A percentile compares a stretch with the other conserved stretches of the same genome.
Conservation (phyloP, 2,329 filamentous ascomycete species). For the Chrysosporium keratinophilum region DNA sequence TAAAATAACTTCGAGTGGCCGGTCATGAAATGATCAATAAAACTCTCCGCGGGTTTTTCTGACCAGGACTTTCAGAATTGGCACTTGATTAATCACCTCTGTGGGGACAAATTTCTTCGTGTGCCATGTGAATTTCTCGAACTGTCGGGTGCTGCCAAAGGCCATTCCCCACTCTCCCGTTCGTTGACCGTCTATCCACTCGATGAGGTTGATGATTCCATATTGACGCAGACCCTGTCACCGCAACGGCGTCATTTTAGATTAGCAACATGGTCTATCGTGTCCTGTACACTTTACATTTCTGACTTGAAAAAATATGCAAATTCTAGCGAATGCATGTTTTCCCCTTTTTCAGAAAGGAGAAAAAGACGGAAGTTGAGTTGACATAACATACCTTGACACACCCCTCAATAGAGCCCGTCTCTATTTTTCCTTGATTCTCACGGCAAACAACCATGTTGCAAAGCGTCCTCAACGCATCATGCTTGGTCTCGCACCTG, state of each 20-base stretch:
- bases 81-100: neutral
- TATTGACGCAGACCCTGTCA: neutral
- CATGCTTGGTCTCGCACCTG: neutral
- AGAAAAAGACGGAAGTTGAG: neutral
- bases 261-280: too few relatives aligned
- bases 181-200: slow-evolving; percentile 8
- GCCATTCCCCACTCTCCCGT: neutral
- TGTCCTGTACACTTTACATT: too few relatives aligned
- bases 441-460: neutral
- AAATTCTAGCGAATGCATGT: neutral
- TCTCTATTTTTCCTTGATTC: neutral
- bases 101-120: slow-evolving; percentile 6
- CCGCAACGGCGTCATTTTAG: neutral
- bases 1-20: too few relatives aligned
- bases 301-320: too few relatives aligned
- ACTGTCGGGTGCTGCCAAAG: neutral
- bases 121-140: neutral
- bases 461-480: slow-evolving; percentile 1
- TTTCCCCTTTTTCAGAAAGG: neutral
- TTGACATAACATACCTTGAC: slow-evolving; percentile 1
- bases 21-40: neutral
- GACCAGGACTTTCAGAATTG: slow-evolving; percentile 9
- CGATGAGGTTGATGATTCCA: slow-evolving; percentile 7
- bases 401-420: neutral
- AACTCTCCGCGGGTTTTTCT: neutral